Conservation (phyloP, 305 asterid species). For the Plantago coronopus region DNA sequence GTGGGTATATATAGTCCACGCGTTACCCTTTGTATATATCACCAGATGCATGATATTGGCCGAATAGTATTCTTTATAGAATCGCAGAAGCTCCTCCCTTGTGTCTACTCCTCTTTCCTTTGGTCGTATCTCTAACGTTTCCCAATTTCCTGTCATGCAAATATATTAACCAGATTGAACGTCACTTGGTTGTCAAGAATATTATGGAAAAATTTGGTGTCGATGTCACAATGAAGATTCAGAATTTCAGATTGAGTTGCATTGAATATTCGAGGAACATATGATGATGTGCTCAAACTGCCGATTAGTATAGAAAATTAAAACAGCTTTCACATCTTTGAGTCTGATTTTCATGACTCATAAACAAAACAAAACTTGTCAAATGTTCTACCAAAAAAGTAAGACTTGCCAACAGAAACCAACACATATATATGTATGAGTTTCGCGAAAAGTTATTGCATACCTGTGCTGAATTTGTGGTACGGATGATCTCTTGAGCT, state of each 20-base stretch:
- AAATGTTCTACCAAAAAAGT: background rate
- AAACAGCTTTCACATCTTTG: no score
- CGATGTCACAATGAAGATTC: no score
- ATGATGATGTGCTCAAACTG: no score
- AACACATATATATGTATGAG: constrained; percentile 17
- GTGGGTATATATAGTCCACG: constrained; percentile 15
- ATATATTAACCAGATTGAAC: no score
- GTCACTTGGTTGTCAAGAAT: no score
- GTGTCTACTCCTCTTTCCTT: constrained; percentile 83
- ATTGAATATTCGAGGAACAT: no score
- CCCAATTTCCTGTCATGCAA: constrained; percentile 70
- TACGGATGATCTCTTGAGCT: constrained; percentile 70
- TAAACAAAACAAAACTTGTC: background rate
- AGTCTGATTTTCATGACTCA: no score
- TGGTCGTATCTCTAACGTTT: constrained; percentile 82
- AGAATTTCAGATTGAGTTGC: no score
- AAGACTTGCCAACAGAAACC: background rate
- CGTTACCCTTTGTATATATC: constrained; percentile 72
- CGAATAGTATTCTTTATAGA: constrained; percentile 77
- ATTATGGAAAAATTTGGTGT: no score
- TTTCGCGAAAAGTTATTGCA: constrained; percentile 17
- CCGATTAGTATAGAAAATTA: no score
- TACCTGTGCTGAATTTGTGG: constrained; percentile 99
- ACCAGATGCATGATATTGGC: constrained; percentile 96
- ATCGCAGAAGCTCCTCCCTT: constrained; percentile 74